Conservation (phyloP, 345 rosid genomes). For the Heritiera littoralis region DNA sequence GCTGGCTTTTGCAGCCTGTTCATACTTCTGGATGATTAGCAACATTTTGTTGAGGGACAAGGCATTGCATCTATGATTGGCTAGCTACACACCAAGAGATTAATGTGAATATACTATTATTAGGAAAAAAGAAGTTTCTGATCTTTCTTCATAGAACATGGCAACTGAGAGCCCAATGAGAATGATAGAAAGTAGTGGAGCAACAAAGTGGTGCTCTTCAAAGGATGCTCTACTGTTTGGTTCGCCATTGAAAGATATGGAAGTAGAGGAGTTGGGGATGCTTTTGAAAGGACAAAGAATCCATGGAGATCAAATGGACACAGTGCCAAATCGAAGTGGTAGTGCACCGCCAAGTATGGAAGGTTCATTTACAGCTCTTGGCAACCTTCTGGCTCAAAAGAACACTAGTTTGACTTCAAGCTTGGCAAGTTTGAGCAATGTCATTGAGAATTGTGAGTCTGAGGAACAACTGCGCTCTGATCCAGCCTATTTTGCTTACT, state of each 20-base stretch:
- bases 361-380: conserved; percentile 85
- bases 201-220: conserved; percentile 58
- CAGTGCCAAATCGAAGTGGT: conserved; percentile 78
- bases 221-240: conserved; percentile 55
- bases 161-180: conserved; percentile 87
- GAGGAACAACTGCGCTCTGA: conserved; percentile 83
- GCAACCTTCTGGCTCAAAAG: conserved; percentile 65
- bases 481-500: conserved; percentile 80
- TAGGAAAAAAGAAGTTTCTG: conserved; percentile 26
- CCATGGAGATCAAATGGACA: conserved; percentile 44
- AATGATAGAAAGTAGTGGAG: conserved; percentile 62
- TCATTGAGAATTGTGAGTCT: conserved; percentile 52
- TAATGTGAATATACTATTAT: conserved; percentile 29
- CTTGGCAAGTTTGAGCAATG: conserved; percentile 60
- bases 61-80: neutral
- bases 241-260: conserved; percentile 55
- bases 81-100: conserved; percentile 7
- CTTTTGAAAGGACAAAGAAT: conserved; percentile 65
- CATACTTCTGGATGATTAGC: neutral
- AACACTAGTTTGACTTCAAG: conserved; percentile 44
- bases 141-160: conserved; percentile 42
- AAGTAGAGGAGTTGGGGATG: conserved; percentile 71
- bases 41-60: conserved; percentile 9
- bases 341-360: conserved; percentile 99
- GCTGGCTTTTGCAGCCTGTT: neutral